Percentiles rank a stretch among this genome's conserved stretches.
Evolutionary conservation across 495 filamentous ascomycete species (phyloP).

Genomic region (Sordaria brevicollis): DNA sequence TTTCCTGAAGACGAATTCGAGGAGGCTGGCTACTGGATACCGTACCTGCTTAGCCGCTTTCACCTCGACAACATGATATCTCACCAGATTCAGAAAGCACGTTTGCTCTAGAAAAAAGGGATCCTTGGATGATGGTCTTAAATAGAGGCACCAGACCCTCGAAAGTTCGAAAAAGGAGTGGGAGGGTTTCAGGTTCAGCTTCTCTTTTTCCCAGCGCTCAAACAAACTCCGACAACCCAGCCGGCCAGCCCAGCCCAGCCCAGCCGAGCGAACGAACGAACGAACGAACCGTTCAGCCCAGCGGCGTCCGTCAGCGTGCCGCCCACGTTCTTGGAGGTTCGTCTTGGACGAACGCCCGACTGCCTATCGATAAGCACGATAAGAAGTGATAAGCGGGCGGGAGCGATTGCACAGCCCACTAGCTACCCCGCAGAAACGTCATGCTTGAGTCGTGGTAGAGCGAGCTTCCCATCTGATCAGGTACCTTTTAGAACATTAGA

Average conservation of each 20-base stretch:
- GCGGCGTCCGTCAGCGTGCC: neutral
- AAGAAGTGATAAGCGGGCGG: neutral
- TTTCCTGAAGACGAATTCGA: neutral
- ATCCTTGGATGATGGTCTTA: neutral
- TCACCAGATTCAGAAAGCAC: too few relatives aligned
- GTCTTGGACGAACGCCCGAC: neutral
- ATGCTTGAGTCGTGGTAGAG: neutral
- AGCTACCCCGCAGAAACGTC: neutral
- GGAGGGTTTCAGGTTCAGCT: constrained; percentile 2
- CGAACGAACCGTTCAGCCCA: too few relatives aligned
- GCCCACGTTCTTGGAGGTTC: too few relatives aligned
- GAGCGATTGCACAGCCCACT: neutral
- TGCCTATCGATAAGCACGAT: neutral
- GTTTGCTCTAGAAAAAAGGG: neutral
- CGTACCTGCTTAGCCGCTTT: neutral
- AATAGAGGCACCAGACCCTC: too few relatives aligned
- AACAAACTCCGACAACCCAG: too few relatives aligned
- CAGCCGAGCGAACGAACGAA: too few relatives aligned
- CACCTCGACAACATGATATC: neutral
- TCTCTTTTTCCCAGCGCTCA: neutral
- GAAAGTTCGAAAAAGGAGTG: neutral
- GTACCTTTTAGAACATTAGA: neutral
- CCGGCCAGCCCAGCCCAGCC: too few relatives aligned
- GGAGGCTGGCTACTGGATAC: too few relatives aligned
- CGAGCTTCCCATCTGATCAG: neutral